Percentiles rank a stretch among this genome's conserved stretches.
Conservation (phyloP, 257 asterid genomes). For the Craterostigma plantagineum region DNA sequence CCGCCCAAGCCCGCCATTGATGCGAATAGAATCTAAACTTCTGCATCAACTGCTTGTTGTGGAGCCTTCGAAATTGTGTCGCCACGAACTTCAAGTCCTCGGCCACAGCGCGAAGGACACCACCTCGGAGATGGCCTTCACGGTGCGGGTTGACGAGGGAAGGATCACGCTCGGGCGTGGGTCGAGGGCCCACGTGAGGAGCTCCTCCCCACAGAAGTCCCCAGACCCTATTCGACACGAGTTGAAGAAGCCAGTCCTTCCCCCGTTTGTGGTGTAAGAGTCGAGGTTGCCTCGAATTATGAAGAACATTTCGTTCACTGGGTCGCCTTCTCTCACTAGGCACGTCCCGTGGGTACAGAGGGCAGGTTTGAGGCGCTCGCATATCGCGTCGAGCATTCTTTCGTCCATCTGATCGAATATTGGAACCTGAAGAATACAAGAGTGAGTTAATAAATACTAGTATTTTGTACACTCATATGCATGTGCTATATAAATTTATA, state of each 20-base stretch:
- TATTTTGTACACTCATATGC: no score
- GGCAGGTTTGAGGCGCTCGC: conserved; percentile 88
- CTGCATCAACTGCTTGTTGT: conserved; percentile 80
- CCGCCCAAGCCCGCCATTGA: conserved; percentile 95
- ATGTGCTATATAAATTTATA: no score
- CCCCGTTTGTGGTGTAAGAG: conserved; percentile 85
- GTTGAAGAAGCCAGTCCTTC: conserved; percentile 92
- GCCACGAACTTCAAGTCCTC: conserved; percentile 85
- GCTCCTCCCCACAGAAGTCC: conserved; percentile 92
- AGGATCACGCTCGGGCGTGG: conserved; percentile 73
- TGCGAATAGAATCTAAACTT: conserved; percentile 88
- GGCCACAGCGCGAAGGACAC: conserved; percentile 75
- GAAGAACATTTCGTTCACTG: conserved; percentile 82
- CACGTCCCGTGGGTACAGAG: conserved; percentile 66
- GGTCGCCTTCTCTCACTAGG: conserved; percentile 83
- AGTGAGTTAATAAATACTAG: background rate
- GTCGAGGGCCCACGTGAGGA: conserved; percentile 92
- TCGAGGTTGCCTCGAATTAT: conserved; percentile 86
- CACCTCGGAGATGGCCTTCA: conserved; percentile 69
- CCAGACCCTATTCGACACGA: conserved; percentile 74
- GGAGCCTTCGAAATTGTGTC: conserved; percentile 65
- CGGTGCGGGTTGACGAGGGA: conserved; percentile 86
- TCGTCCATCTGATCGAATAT: conserved; percentile 90
- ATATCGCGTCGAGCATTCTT: conserved; percentile 81
- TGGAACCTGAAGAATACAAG: conserved; percentile 50